Percentiles rank a stretch among this genome's conserved stretches.
Conservation (phyloP, 1,284 basidiomycete species). For the Sanghuangporus baumii region DNA sequence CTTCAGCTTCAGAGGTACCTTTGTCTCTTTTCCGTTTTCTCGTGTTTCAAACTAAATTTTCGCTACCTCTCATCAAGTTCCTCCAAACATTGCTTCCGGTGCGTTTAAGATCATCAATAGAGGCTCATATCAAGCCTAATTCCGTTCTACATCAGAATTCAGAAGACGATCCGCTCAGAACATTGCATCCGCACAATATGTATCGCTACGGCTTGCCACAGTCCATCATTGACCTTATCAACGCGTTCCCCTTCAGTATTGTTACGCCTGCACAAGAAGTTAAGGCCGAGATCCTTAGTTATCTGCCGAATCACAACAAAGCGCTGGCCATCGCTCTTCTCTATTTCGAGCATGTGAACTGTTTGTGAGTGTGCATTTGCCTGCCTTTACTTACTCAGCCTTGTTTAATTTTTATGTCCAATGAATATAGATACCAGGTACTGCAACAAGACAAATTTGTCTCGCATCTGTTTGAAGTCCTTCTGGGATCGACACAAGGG, state of each 20-base stretch:
- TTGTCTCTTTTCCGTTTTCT: not conserved
- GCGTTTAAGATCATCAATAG: conserved; percentile 14
- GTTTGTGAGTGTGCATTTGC: conserved; percentile 37
- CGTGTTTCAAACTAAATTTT: conserved; percentile 8
- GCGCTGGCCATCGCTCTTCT: conserved; percentile 35
- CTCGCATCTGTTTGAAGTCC: conserved; percentile 4
- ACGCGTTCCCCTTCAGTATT: conserved; percentile 44
- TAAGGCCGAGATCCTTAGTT: conserved; percentile 34
- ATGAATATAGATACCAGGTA: conserved; percentile 4
- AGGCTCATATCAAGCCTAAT: not conserved
- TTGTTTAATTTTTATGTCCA: not conserved
- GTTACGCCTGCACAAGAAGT: conserved; percentile 32
- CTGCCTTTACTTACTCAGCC: not conserved
- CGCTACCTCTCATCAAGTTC: conserved; percentile 29
- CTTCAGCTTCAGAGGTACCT: conserved; percentile 41
- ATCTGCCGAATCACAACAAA: conserved; percentile 35
- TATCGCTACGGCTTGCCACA: conserved; percentile 31
- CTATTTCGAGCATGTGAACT: conserved; percentile 41
- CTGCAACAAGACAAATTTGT: conserved; percentile 6
- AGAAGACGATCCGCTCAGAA: conserved; percentile 21
- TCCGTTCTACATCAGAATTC: conserved; percentile 17
- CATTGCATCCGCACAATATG: conserved; percentile 2
- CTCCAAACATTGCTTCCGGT: conserved; percentile 40
- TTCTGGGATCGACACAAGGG: conserved; percentile 1
- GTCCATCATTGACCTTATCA: conserved; percentile 39